These are phyloP conservation scores for Mucor mucedo DNA, from an alignment of 371 early-diverging fungal species.

Conservation along the genomic window DNA sequence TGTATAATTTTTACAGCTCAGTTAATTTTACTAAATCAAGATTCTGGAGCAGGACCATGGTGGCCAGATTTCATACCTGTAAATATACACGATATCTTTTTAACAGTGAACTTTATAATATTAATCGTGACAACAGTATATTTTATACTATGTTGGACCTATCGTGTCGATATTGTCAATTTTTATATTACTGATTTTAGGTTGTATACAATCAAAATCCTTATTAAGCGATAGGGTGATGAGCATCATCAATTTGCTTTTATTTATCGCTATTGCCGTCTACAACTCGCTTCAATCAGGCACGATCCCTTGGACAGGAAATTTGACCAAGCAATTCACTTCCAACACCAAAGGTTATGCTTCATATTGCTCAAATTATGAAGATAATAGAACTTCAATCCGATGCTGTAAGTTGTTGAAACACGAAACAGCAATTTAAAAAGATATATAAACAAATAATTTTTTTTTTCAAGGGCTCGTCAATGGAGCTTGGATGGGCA, in stretches of 20 bases:
- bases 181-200: conserved; percentile 28
- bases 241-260: conserved; percentile 29
- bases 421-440: too few relatives aligned
- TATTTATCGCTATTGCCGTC: conserved; percentile 37
- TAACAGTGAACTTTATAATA: background rate
- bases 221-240: conserved; percentile 34
- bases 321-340: background rate
- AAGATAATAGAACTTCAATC: conserved; percentile 10
- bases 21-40: conserved; percentile 28
- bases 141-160: conserved; percentile 46
- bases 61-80: conserved; percentile 42
- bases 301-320: conserved; percentile 40
- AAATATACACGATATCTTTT: conserved; percentile 6
- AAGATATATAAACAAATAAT: background rate
- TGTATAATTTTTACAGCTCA: conserved; percentile 25
- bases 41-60: conserved; percentile 23
- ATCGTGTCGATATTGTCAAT: conserved; percentile 41
- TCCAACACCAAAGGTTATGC: conserved; percentile 30
- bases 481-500: conserved; percentile 36
- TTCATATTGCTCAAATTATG: conserved; percentile 31
- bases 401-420: conserved; percentile 45
- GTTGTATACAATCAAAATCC: conserved; percentile 24
- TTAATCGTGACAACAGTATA: conserved; percentile 32
- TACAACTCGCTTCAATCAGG: conserved; percentile 40
- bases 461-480: conserved; percentile 22